These are phyloP conservation scores for Citrus maxima DNA, from an alignment of 345 rosid species.

Conservation along the genomic window DNA sequence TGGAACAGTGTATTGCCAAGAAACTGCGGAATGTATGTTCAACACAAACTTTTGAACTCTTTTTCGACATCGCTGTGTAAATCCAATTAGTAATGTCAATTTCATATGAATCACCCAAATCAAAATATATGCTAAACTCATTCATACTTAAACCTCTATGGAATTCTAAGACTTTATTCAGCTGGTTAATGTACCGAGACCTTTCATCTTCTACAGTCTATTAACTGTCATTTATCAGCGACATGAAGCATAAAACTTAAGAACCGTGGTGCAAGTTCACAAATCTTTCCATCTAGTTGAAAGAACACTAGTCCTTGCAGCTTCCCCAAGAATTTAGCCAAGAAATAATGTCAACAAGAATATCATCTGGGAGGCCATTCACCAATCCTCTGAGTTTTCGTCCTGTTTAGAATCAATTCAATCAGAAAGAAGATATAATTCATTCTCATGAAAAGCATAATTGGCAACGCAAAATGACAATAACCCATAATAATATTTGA, in stretches of 20 bases:
- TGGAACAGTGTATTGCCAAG: too few relatives aligned
- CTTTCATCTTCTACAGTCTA: background rate
- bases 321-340: background rate
- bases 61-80: background rate
- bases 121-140: background rate
- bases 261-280: background rate
- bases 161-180: background rate
- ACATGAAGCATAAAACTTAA: background rate
- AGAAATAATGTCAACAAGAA: background rate
- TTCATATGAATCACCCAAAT: background rate
- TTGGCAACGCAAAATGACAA: too few relatives aligned
- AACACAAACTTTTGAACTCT: background rate
- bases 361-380: background rate
- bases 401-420: background rate
- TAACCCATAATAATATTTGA: too few relatives aligned
- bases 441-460: too few relatives aligned
- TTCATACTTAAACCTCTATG: background rate
- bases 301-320: slow-evolving; percentile 1
- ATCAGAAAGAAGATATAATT: too few relatives aligned
- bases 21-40: background rate
- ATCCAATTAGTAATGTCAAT: background rate
- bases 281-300: background rate
- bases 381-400: background rate
- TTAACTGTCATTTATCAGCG: background rate
- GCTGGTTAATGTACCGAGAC: background rate